Evolutionary conservation across 2,329 filamentous ascomycete genomes (phyloP), one percentile per base, ranked within the genome.

Genomic region (Verticillium nubilum): DNA sequence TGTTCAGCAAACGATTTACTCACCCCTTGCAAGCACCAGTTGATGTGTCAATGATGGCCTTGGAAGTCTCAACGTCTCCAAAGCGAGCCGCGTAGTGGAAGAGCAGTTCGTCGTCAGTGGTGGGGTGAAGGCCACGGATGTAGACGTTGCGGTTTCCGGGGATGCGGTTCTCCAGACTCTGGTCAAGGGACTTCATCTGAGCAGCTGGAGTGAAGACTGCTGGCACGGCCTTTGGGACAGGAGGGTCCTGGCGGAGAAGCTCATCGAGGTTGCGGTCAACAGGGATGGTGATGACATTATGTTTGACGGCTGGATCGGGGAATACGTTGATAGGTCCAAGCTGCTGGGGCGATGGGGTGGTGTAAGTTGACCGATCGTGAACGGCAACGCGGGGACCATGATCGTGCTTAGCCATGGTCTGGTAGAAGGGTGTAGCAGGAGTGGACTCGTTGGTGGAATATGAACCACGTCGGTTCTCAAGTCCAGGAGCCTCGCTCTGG

Each of bases 1-100:
- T 17, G 37, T 62, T 50, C 55, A 60, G 17, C 15, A 52, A n/a
- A 25, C 52, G 54, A 13, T 9, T 52, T 13, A 76, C 83, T 69
- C 78, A 96, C 95, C 95, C 95, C 78, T 99, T 99, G 85, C 95
- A 99, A 64, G 92, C 88, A 61, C 92, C 91, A 55, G 92, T 96
- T 66, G 90, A 88, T 57, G 93, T 89, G 76, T 99, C 96, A 69
- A 99, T 96, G 76, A 99, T 99, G 15, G 96, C 95, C 81, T 99
- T 99, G 70, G 92, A 97, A 65, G 93, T 96, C 77, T 97, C 92
- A 60, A 99, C 95, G 62, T 89, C 87, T 50, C 95, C 96, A 70
- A 98, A 99, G 56, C 94, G 90, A 66, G 86, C 82, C 52, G 94
- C 89, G 76, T 95, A 98, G 52, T 82, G 81, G 67, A 90, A 84